Percentiles rank a stretch among this genome's conserved stretches.
Conservation (phyloP, 805 yeast species). For the Geotrichum ghanense region DNA sequence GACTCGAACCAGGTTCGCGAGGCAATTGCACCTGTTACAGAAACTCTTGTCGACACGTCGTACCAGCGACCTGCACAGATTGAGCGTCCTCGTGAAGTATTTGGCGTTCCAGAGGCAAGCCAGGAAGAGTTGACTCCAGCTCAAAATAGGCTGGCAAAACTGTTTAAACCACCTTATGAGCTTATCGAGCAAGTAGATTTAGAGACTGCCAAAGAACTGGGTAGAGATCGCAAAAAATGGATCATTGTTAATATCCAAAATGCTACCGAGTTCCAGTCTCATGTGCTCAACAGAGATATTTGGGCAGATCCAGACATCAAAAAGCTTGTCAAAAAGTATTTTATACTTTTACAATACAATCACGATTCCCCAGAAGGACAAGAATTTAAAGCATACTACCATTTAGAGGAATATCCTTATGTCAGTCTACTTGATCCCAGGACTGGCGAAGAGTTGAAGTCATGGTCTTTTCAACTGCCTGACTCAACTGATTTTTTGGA, state of each 20-base stretch:
- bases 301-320: conserved; percentile 71
- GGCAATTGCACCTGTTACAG: conserved; percentile 68
- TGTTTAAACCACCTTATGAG: conserved; percentile 93
- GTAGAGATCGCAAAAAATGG: conserved; percentile 62
- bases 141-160: conserved; percentile 61
- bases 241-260: conserved; percentile 83
- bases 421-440: conserved; percentile 87
- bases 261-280: conserved; percentile 73
- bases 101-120: conserved; percentile 19
- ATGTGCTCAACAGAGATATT: conserved; percentile 81
- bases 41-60: conserved; percentile 50
- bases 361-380: conserved; percentile 66
- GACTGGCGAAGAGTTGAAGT: conserved; percentile 80
- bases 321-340: conserved; percentile 49
- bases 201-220: conserved; percentile 63
- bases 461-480: conserved; percentile 59
- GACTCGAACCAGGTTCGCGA: conserved; percentile 51
- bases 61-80: conserved; percentile 3
- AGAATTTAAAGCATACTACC: conserved; percentile 62
- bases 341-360: conserved; percentile 78
- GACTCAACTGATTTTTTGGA: conserved; percentile 44
- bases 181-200: conserved; percentile 56
- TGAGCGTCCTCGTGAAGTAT: conserved; percentile 4
- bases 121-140: conserved; percentile 35
- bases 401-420: conserved; percentile 63